Conservation (phyloP, 495 filamentous ascomycete species). For the Aspergillus ellipticus region DNA sequence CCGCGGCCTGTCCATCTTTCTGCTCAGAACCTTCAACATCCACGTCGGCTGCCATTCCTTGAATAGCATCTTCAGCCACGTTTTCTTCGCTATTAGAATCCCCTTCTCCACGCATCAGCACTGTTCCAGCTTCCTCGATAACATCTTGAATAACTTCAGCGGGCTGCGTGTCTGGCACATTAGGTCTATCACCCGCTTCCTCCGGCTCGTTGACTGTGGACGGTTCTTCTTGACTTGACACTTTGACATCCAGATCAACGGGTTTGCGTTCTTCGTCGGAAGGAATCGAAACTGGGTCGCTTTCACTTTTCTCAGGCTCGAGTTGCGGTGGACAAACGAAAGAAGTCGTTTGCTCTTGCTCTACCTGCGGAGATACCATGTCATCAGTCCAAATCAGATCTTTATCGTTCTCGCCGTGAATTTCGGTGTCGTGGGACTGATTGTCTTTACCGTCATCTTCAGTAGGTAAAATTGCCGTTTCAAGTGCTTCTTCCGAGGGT, state of each 20-base stretch:
- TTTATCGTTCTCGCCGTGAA: constrained; percentile 34
- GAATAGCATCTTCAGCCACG: background rate
- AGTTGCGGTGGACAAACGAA: constrained; percentile 35
- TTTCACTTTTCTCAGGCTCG: constrained; percentile 29
- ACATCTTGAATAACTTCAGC: constrained; percentile 1
- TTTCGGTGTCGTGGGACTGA: constrained; percentile 46
- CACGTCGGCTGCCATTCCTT: background rate
- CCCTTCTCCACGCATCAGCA: background rate
- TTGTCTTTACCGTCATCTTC: constrained; percentile 49
- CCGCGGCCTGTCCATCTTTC: background rate
- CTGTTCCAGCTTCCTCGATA: constrained; percentile 1
- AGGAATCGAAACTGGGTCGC: constrained; percentile 11
- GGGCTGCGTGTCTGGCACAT: background rate
- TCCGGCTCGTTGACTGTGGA: constrained; percentile 3
- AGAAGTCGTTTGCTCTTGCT: constrained; percentile 38
- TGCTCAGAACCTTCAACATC: background rate
- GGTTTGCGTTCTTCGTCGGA: constrained; percentile 15
- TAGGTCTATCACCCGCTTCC: background rate
- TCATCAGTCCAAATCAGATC: constrained; percentile 48
- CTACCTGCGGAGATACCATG: constrained; percentile 49
- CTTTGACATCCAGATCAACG: background rate
- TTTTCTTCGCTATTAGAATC: background rate
- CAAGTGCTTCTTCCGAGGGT: constrained; percentile 25
- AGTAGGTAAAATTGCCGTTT: constrained; percentile 38
- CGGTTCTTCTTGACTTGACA: constrained; percentile 2